Evolutionary conservation across 768 basidiomycete genomes (phyloP), one percentile per base, ranked within the genome.

Genomic region (Kwoniella heveanensis): DNA sequence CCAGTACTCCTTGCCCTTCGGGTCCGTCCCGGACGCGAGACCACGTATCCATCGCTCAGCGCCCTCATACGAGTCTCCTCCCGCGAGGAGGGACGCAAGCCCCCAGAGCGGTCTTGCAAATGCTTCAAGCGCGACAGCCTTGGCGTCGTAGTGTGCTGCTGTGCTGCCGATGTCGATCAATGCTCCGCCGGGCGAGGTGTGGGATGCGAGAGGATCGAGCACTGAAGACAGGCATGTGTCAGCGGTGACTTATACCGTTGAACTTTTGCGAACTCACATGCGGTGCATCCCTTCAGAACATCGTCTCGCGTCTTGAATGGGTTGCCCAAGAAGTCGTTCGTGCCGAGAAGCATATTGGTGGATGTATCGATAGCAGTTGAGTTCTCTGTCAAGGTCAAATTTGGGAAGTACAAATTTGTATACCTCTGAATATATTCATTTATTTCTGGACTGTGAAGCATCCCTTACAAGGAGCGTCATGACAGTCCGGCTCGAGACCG

Each of bases 51-150:
- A 90, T 48, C 88, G 80, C 52, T 85, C 81, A 4, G 82, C 82
- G 0, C 88, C 88, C 24, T 80, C 79, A 71, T 88, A 89, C 1
- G 68, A 50, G 3, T 84, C 85, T 12, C 88, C 88, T 0, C 88
- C 88, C 2, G 84, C 85, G 3, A 89, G 80, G 5, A 90, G 81
- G 2, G 88, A 84, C 0, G 87, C 85, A 2, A 90, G 82, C 7
- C 88, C 89, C 89, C 89, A 90, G 46, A 90, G 84, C 0, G 89
- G 89, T 6, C 89, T 83, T 4, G 88, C 87, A 71, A 89, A 91
- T 4, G 88, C 87, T 73, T 91, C 88, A 52, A 90, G 84, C 58
- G 89, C 88, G 22, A 80, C 79, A 24, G 89, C 88, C 17, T 29
- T 86, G 84, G 82, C 85, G 74, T 90, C 88, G 75, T 85, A 89